These are phyloP conservation scores for Asclepias syriaca DNA, from an alignment of 257 asterid species.

Conservation along the genomic window DNA sequence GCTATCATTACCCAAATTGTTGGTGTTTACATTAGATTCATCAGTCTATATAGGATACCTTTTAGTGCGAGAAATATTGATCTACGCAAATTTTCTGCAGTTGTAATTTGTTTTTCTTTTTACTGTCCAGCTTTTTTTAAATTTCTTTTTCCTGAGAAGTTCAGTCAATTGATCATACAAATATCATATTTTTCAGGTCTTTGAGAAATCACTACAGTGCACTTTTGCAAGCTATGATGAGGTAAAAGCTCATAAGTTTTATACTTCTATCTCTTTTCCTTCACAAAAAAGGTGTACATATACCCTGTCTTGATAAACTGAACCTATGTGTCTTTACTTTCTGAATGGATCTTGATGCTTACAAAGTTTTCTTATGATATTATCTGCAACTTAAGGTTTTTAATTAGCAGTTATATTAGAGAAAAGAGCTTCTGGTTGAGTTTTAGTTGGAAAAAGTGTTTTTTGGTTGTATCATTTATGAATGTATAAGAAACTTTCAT, in stretches of 20 bases:
- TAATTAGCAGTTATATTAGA: background rate
- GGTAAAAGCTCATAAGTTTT: constrained; percentile 35
- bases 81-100: background rate
- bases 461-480: background rate
- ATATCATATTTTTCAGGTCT: constrained; percentile 49
- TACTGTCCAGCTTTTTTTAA: constrained; percentile 3
- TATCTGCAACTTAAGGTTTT: background rate
- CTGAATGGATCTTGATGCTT: background rate
- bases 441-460: background rate
- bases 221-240: constrained; percentile 74
- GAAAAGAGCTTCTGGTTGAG: background rate
- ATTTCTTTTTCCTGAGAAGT: background rate
- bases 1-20: background rate
- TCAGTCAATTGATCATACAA: constrained; percentile 2
- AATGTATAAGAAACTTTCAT: background rate
- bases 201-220: constrained; percentile 75
- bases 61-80: background rate
- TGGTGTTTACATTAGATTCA: background rate
- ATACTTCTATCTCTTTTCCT: background rate
- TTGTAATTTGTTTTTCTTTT: constrained; percentile 8
- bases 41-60: background rate
- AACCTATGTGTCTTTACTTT: background rate
- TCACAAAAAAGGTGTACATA: background rate
- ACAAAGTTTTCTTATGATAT: background rate
- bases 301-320: background rate